Evolutionary conservation across 1,139 yeast species (phyloP).

Genomic region (Geotrichum fermentans): DNA sequence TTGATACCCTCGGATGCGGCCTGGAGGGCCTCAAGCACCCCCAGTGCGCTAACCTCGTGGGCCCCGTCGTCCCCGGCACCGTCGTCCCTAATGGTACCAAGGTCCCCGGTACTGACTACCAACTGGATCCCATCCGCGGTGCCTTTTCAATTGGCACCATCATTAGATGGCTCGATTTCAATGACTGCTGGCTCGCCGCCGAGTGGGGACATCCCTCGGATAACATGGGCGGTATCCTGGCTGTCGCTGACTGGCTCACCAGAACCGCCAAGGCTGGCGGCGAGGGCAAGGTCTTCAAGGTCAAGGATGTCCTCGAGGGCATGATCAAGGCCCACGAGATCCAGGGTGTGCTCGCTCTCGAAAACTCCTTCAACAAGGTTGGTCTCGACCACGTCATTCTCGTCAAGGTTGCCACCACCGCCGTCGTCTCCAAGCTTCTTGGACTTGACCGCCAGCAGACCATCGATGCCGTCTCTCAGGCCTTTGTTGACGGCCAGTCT

Average conservation of each 20-base stretch:
- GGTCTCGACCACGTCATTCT: constrained; percentile 58
- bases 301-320: constrained; percentile 49
- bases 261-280: constrained; percentile 44
- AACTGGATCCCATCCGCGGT: constrained; percentile 52
- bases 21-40: constrained; percentile 54
- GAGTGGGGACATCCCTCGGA: constrained; percentile 67
- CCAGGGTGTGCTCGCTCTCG: constrained; percentile 54
- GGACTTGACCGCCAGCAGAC: constrained; percentile 50
- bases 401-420: constrained; percentile 57
- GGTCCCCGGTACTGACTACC: constrained; percentile 49
- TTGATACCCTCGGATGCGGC: constrained; percentile 58
- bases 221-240: constrained; percentile 53
- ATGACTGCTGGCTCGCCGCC: constrained; percentile 61
- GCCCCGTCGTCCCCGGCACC: constrained; percentile 55
- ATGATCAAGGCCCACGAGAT: constrained; percentile 62
- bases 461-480: constrained; percentile 52
- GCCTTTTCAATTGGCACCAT: constrained; percentile 55
- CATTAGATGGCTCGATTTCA: constrained; percentile 57
- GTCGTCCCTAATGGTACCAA: constrained; percentile 51
- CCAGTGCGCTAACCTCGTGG: constrained; percentile 47
- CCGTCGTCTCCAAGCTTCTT: constrained; percentile 52
- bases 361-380: constrained; percentile 54
- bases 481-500: constrained; percentile 56
- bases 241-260: constrained; percentile 54
- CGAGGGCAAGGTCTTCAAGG: constrained; percentile 43